Percentiles rank a stretch among this genome's conserved stretches.
These are phyloP conservation scores for Dioszegia crocea DNA, from an alignment of 768 basidiomycete genomes.

Conservation along the genomic window DNA sequence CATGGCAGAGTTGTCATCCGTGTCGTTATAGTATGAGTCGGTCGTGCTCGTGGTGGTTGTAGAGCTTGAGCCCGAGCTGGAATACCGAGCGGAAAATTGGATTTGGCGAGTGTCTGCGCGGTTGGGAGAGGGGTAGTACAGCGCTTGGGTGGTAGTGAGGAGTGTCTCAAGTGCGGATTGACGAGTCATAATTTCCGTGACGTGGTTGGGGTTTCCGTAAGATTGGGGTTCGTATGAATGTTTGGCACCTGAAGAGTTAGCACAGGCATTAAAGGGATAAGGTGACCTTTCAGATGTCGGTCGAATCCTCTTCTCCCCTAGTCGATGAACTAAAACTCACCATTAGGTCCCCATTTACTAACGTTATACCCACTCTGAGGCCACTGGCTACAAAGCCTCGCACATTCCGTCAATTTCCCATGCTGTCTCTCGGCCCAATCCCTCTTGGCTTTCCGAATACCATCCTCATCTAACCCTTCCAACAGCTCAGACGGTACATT, in stretches of 20 bases:
- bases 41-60: background rate
- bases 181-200: conserved; percentile 34
- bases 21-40: background rate
- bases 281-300: background rate
- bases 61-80: background rate
- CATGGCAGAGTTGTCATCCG: too few species aligned
- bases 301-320: background rate
- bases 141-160: conserved; percentile 12
- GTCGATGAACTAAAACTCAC: conserved; percentile 13
- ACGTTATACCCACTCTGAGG: conserved; percentile 45
- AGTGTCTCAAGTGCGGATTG: conserved; percentile 39
- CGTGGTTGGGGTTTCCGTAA: conserved; percentile 37
- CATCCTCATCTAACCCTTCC: conserved; percentile 12
- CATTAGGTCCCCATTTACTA: conserved; percentile 39
- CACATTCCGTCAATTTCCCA: conserved; percentile 30
- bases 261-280: background rate
- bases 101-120: too few species aligned
- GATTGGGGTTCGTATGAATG: conserved; percentile 41
- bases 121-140: conserved; percentile 23
- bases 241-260: conserved; percentile 19
- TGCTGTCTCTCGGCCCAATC: conserved; percentile 36
- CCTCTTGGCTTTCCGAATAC: conserved; percentile 5
- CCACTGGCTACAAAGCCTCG: conserved; percentile 44
- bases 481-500: conserved; percentile 6
- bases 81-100: conserved; percentile 24